Percentiles rank a stretch among this genome's conserved stretches.
Evolutionary conservation across 495 filamentous ascomycete species (phyloP).

Genomic region (Talaromyces wortmannii): DNA sequence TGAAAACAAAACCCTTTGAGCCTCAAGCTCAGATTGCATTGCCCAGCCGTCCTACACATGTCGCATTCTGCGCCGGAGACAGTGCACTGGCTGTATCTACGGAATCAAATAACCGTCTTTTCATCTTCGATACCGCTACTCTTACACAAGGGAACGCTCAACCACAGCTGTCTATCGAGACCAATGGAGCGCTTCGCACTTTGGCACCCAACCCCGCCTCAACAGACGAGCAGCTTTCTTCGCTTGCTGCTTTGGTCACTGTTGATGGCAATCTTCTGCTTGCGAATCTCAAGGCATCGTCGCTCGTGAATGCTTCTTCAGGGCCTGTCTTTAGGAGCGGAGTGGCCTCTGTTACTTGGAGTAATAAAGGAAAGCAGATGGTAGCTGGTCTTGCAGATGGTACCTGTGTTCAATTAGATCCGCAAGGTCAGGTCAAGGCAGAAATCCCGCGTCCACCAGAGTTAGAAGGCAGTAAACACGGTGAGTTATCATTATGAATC

Average conservation of each 20-base stretch:
- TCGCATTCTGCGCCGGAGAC: conserved; percentile 84
- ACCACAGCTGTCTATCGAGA: conserved; percentile 63
- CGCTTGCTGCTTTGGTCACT: conserved; percentile 71
- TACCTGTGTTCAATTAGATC: conserved; percentile 74
- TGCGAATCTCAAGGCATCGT: conserved; percentile 66
- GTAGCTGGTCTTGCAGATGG: conserved; percentile 84
- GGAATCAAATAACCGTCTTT: conserved; percentile 74
- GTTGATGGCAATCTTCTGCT: conserved; percentile 73
- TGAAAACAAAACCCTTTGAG: conserved; percentile 61
- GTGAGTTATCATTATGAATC: conserved; percentile 34
- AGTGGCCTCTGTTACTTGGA: conserved; percentile 88
- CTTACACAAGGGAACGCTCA: conserved; percentile 61
- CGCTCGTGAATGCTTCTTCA: conserved; percentile 50
- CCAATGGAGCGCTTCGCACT: conserved; percentile 68
- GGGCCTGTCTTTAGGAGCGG: conserved; percentile 63
- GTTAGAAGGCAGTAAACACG: conserved; percentile 58
- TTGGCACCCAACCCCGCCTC: conserved; percentile 75
- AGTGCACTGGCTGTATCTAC: conserved; percentile 76
- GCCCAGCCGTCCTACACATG: conserved; percentile 72
- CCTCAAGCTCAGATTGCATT: conserved; percentile 68
- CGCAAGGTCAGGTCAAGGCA: conserved; percentile 65
- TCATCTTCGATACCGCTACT: conserved; percentile 67
- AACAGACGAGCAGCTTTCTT: conserved; percentile 31
- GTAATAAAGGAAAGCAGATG: conserved; percentile 84
- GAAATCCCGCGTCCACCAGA: conserved; percentile 71